Evolutionary conservation across 306 rosid species (phyloP).

Genomic region (Coriaria nepalensis): DNA sequence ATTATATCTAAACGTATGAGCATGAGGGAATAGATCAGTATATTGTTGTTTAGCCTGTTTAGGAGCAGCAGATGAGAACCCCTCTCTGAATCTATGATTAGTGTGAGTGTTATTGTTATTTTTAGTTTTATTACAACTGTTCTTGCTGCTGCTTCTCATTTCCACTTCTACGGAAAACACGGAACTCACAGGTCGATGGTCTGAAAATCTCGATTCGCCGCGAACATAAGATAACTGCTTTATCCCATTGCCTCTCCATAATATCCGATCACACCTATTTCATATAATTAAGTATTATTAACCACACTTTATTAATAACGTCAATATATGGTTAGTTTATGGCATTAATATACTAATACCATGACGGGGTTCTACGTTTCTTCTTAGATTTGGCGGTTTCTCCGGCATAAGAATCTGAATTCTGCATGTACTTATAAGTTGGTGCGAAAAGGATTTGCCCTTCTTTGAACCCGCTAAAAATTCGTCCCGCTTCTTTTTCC

Average conservation of each 20-base stretch:
- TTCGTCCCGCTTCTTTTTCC: constrained; percentile 72
- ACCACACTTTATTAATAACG: too few relatives aligned
- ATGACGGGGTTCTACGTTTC: constrained; percentile 85
- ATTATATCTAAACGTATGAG: too few relatives aligned
- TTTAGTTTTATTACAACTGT: too few relatives aligned
- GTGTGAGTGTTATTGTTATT: too few relatives aligned
- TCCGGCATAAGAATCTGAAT: constrained; percentile 78
- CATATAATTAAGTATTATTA: too few relatives aligned
- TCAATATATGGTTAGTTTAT: too few relatives aligned
- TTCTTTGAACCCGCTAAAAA: constrained; percentile 54
- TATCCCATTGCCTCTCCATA: constrained; percentile 68
- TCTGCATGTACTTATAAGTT: constrained; percentile 69
- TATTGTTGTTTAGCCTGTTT: too few relatives aligned
- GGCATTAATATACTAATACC: too few relatives aligned
- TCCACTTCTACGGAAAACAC: constrained; percentile 65
- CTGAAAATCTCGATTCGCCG: constrained; percentile 78
- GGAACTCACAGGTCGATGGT: constrained; percentile 71
- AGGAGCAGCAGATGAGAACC: constrained; percentile 48
- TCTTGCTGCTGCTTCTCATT: constrained; percentile 25
- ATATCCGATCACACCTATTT: constrained; percentile 68
- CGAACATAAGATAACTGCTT: constrained; percentile 60
- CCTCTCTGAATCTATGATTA: constrained; percentile 58
- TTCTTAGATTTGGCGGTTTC: constrained; percentile 69
- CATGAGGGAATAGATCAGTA: too few relatives aligned
- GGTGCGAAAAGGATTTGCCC: constrained; percentile 66